These are phyloP conservation scores for Lagenidium giganteum DNA, from an alignment of 352 stramenopile genomes.

Conservation along the genomic window DNA sequence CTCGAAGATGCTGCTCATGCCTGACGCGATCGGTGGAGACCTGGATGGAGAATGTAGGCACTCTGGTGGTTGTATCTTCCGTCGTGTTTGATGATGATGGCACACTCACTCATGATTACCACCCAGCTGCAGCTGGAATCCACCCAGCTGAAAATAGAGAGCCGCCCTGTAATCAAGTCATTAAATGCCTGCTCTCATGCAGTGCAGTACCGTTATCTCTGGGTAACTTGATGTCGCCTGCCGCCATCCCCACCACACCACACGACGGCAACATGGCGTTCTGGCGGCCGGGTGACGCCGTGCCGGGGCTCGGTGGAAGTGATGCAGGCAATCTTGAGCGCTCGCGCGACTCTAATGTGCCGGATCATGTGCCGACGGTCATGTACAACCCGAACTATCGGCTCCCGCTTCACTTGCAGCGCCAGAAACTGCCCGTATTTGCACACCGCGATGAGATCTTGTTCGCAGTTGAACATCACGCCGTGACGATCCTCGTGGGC, in stretches of 20 bases:
- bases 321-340: conserved; percentile 11
- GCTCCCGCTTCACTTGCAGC: conserved; percentile 49
- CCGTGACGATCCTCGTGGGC: conserved; percentile 21
- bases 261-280: conserved; percentile 38
- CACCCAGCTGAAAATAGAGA: too few species aligned
- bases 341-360: conserved; percentile 8
- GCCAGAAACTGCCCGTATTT: conserved; percentile 79
- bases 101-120: too few species aligned
- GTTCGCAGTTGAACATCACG: conserved; percentile 83
- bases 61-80: too few species aligned
- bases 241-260: background rate
- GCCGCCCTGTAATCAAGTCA: too few species aligned
- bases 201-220: too few species aligned
- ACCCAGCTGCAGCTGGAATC: background rate
- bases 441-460: conserved; percentile 88
- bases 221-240: too few species aligned
- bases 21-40: too few species aligned
- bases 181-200: too few species aligned
- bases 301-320: conserved; percentile 1
- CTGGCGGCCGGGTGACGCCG: conserved; percentile 50
- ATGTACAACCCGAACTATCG: conserved; percentile 62
- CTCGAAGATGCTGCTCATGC: conserved; percentile 21
- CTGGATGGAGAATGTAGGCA: too few species aligned
- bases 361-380: conserved; percentile 32
- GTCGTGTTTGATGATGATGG: too few species aligned